phyloP scores from a whole-genome alignment of 352 stramenopile genomes.

The Globisporangium cystogenes region DNA sequence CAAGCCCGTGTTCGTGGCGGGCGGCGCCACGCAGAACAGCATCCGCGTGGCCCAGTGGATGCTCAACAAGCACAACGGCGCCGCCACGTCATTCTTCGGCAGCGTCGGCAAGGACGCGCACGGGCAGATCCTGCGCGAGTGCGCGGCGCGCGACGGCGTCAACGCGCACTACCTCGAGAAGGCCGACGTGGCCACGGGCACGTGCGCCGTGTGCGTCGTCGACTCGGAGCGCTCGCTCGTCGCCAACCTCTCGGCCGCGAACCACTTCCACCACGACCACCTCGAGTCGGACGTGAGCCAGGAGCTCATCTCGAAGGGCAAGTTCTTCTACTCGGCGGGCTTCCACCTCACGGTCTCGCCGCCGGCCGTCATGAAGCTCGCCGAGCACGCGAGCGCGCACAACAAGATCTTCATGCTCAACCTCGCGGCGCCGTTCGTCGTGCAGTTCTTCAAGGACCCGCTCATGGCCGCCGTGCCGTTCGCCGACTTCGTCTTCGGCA shows the following conservation, averaged over 20 bases:
- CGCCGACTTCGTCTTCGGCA: constrained; percentile 98
- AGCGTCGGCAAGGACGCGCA: constrained; percentile 96
- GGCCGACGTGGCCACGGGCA: constrained; percentile 91
- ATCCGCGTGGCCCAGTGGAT: constrained; percentile 99
- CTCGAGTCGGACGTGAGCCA: constrained; percentile 85
- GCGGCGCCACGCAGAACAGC: constrained; percentile 98
- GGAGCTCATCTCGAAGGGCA: constrained; percentile 92
- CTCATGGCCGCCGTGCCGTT: constrained; percentile 92
- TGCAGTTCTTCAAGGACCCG: constrained; percentile 97
- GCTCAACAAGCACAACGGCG: constrained; percentile 84
- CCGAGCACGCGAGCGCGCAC: constrained; percentile 90
- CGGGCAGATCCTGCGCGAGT: constrained; percentile 90
- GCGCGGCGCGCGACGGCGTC: constrained; percentile 93
- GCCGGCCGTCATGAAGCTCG: constrained; percentile 88
- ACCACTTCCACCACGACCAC: constrained; percentile 96
- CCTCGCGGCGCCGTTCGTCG: constrained; percentile 97
- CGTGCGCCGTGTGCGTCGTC: constrained; percentile 96
- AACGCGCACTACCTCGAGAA: constrained; percentile 97
- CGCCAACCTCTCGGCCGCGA: constrained; percentile 97
- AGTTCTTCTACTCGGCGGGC: constrained; percentile 96
- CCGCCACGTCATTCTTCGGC: constrained; percentile 94
- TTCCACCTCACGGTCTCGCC: constrained; percentile 99
- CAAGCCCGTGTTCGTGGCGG: constrained; percentile 95
- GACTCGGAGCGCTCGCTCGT: constrained; percentile 95
- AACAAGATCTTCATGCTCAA: constrained; percentile 97